Conservation (phyloP, 148 eudicot species). For the Chenopodium suecicum region DNA sequence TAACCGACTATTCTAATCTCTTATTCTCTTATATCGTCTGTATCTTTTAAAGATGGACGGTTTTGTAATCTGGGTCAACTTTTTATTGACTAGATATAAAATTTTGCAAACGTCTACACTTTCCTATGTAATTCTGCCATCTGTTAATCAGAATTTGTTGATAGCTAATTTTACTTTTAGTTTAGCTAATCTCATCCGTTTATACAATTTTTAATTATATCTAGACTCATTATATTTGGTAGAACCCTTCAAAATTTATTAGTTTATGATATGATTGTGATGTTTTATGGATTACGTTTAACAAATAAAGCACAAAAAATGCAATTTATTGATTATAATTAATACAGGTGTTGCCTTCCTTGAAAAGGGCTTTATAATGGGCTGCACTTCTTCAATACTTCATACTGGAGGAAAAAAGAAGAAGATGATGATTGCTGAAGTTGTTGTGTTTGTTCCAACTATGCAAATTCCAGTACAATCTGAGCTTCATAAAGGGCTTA, state of each 20-base stretch:
- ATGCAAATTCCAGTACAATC: constrained; percentile 59
- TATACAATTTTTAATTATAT: not conserved
- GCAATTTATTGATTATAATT: constrained; percentile 29
- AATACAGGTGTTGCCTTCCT: constrained; percentile 24
- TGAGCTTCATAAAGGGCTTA: constrained; percentile 54
- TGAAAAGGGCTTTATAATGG: constrained; percentile 49
- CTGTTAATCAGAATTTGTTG: constrained; percentile 21
- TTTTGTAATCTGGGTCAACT: not conserved
- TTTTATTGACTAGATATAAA: not conserved
- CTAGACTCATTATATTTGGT: not conserved
- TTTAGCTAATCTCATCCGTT: not conserved
- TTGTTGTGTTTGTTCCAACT: constrained; percentile 56
- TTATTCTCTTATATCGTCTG: too few relatives aligned
- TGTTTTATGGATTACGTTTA: constrained; percentile 11
- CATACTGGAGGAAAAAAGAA: constrained; percentile 36
- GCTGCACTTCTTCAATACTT: constrained; percentile 66
- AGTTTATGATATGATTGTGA: constrained; percentile 16
- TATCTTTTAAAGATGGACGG: not conserved
- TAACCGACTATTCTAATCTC: too few relatives aligned
- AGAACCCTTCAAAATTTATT: constrained; percentile 25
- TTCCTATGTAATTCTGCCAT: constrained; percentile 24
- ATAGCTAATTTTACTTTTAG: constrained; percentile 4
- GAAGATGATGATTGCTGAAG: constrained; percentile 53
- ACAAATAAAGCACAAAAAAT: not conserved
- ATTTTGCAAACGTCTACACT: constrained; percentile 23